Evolutionary conservation across 768 basidiomycete species (phyloP).

Genomic region (Cystoderma amianthinum): DNA sequence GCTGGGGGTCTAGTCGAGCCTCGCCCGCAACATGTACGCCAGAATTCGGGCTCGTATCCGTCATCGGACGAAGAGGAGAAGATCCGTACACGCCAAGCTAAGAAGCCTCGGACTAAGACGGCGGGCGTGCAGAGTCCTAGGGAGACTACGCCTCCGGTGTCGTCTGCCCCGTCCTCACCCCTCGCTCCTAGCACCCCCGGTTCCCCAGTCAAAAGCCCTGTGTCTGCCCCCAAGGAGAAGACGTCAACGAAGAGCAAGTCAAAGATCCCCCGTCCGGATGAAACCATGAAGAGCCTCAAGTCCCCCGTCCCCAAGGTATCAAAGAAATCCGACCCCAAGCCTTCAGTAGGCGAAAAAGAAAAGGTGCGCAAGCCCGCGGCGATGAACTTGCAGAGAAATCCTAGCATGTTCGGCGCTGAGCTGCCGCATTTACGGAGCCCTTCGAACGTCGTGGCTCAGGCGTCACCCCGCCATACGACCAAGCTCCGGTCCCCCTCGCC

Average conservation of each 20-base stretch:
- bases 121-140: conserved; percentile 11
- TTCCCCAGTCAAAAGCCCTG: conserved; percentile 10
- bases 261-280: background rate
- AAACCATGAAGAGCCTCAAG: conserved; percentile 14
- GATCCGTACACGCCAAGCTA: conserved; percentile 46
- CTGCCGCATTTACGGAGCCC: conserved; percentile 35
- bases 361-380: conserved; percentile 3
- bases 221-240: conserved; percentile 8
- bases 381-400: conserved; percentile 52
- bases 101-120: conserved; percentile 45
- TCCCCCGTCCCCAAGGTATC: conserved; percentile 14
- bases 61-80: conserved; percentile 80
- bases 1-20: conserved; percentile 3
- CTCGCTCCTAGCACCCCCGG: conserved; percentile 6
- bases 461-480: conserved; percentile 8
- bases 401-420: conserved; percentile 63
- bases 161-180: conserved; percentile 10
- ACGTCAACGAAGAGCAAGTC: background rate
- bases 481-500: conserved; percentile 1
- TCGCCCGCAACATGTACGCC: conserved; percentile 19
- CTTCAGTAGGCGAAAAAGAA: conserved; percentile 5
- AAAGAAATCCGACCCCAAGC: conserved; percentile 9
- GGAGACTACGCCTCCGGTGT: conserved; percentile 8
- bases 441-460: background rate
- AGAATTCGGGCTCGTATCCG: conserved; percentile 30